Base-by-base conservation (phyloP, 139 green algal species). In the Coccomyxa sp. region DNA sequence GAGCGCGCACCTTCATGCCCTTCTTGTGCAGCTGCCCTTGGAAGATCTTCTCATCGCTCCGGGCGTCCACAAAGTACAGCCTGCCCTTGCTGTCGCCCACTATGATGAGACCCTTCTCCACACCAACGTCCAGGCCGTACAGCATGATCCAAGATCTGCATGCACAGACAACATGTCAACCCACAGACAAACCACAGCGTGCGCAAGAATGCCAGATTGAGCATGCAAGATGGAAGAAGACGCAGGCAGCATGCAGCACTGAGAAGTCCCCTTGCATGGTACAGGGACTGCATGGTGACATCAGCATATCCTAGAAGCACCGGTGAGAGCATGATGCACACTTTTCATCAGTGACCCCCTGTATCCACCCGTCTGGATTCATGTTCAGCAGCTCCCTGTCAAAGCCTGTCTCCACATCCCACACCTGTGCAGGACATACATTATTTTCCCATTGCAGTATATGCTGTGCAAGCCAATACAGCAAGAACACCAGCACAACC, bases 371-470 rank as follows among this genome's bases (percentile, higher is more conserved):
- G 27, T 82, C 64, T 31, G 92, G 89, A 86, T 97, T 97, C n/a
- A 95, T 82, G 69, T 95, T 85, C 31, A 91, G 34, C 80, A 82
- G 38, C 36, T 72, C 79, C 22, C 7, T 83, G 64, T 83, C 79
- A 64, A 55, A 54, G 22, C 91, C 92, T 8, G 85, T 94, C 72
- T 95, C 91, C 10, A 95, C 40, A 82, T 97, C 93, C 73, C 91
- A 83, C 18, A 90, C 58, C 74, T 88, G 84, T 33, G 58, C 64
- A 71, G 2, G 35, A 36, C 29, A 3, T 22, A 31, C 50, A 7
- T 22, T 22, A 64, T 22, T 64, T n/a, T n/a, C n/a, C n/a, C n/a
- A n/a, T n/a, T n/a, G n/a, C n/a, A n/a, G n/a, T n/a, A n/a, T n/a
- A n/a, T n/a, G n/a, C n/a, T n/a, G n/a, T n/a, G n/a, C n/a, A n/a